phyloP scores from a whole-genome alignment of 1,139 yeast genomes.

The Nadsonia starkeyi-henricii region DNA sequence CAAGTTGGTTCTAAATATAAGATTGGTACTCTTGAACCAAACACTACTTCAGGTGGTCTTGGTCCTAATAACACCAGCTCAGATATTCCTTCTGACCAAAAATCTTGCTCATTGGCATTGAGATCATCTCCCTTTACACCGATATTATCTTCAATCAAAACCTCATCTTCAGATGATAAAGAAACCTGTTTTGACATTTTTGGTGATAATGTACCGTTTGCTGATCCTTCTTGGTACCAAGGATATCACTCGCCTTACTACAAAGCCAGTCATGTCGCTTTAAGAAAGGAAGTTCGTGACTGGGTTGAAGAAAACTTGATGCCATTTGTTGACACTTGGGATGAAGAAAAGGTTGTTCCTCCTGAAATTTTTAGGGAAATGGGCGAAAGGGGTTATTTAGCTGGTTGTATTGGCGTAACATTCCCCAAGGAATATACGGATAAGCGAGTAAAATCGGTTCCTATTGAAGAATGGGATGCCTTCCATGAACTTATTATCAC shows the following conservation, averaged over 20 bases:
- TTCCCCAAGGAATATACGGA: constrained; percentile 24
- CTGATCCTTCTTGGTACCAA: constrained; percentile 33
- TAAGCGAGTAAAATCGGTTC: constrained; percentile 21
- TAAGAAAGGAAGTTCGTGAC: constrained; percentile 26
- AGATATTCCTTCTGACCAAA: constrained; percentile 2
- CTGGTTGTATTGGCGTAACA: constrained; percentile 21
- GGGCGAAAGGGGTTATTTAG: constrained; percentile 23
- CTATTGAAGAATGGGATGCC: constrained; percentile 25
- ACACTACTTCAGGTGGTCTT: constrained; percentile 10
- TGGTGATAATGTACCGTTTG: constrained; percentile 30
- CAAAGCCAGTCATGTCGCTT: constrained; percentile 26
- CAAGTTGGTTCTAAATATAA: constrained; percentile 26
- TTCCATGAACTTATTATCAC: constrained; percentile 26
- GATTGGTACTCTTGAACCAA: constrained; percentile 22
- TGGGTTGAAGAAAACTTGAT: constrained; percentile 27
- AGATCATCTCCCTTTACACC: constrained; percentile 1
- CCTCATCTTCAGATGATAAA: constrained; percentile 8
- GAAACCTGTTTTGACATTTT: constrained; percentile 15
- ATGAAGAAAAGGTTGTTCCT: constrained; percentile 25
- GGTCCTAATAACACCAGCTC: constrained; percentile 7
- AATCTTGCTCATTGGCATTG: neutral
- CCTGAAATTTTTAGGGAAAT: constrained; percentile 20
- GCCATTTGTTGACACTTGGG: constrained; percentile 32
- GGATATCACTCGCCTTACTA: constrained; percentile 29
- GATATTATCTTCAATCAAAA: constrained; percentile 5